phyloP scores from a whole-genome alignment of 805 yeast genomes.

The Kregervanrija delftensis region DNA sequence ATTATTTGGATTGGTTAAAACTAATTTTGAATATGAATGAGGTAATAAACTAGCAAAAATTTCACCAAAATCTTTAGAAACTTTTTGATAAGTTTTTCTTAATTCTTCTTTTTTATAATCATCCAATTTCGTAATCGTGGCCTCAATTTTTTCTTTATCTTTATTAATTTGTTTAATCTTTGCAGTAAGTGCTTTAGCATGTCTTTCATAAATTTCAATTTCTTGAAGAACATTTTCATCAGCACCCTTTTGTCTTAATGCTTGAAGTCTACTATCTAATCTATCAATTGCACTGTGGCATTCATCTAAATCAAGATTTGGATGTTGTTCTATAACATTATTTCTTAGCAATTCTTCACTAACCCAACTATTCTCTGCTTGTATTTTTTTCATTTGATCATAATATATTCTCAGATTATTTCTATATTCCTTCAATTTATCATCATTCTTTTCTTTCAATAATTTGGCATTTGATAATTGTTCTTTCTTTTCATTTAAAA shows the following conservation, averaged over 20 bases:
- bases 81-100: constrained; percentile 78
- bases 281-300: constrained; percentile 50
- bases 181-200: constrained; percentile 64
- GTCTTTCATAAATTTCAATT: constrained; percentile 88
- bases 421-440: constrained; percentile 22
- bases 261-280: constrained; percentile 52
- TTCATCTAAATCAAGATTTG: constrained; percentile 56
- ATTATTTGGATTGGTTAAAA: constrained; percentile 71
- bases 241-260: constrained; percentile 69
- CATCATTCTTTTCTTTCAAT: constrained; percentile 34
- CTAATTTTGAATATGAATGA: constrained; percentile 83
- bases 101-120: constrained; percentile 80
- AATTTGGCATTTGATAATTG: constrained; percentile 50
- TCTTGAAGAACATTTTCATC: constrained; percentile 82
- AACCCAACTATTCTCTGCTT: constrained; percentile 53
- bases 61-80: constrained; percentile 81
- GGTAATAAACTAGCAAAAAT: constrained; percentile 87
- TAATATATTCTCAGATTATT: constrained; percentile 29
- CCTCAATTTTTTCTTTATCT: constrained; percentile 84
- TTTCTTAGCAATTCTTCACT: constrained; percentile 52
- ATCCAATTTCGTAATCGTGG: constrained; percentile 76
- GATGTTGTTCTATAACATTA: constrained; percentile 53
- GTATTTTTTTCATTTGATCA: no score
- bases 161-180: constrained; percentile 85
- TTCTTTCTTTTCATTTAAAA: constrained; percentile 40